Evolutionary conservation across 306 rosid genomes (phyloP), one percentile per base, ranked within the genome.

Genomic region (Glycine tomentella): DNA sequence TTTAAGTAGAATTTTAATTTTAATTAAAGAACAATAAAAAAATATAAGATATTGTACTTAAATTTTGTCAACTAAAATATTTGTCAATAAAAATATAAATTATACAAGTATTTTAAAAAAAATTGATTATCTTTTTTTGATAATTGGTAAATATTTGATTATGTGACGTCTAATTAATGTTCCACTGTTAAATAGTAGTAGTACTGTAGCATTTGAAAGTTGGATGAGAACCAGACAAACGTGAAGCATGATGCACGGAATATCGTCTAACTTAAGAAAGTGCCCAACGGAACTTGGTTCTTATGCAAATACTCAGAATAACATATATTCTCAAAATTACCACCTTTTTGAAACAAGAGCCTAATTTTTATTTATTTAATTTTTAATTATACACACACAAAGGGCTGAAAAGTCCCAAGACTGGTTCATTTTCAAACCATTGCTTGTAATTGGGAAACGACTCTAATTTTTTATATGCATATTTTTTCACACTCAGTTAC

Each of bases 251-350:
- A 38, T 57, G 52, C 58, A 61, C n/a, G 72, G 53, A 62, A 66
- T 62, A 50, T 20, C 49, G 13, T 61, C 44, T 70, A 52, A 52
- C 74, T 44, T 3, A 9, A 71, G 12, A 59, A 82, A 72, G 46
- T 83, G 79, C 45, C 40, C 20, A 46, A 25, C 44, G 62, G 76
- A 53, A 53, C 84, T 61, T 82, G 89, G 89, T 80, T 80, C 38
- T 44, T 44, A 59, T 83, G 76, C 67, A 87, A 77, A 49, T 51
- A 64, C 78, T 51, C 25, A 80, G 89, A 86, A 83, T 86, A 75
- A 53, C 79, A 80, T 59, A 69, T 72, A 86, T 86, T 86, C 81
- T 48, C 61, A 57, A 4, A 61, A 53, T 77, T 42, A 51, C 50
- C 20, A 25, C 77, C 78, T 67, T 72, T 77, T n/a, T 65, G 7